Evolutionary conservation across 192 early-diverging fungal species (phyloP).

Genomic region (Dimargaris verticillata): DNA sequence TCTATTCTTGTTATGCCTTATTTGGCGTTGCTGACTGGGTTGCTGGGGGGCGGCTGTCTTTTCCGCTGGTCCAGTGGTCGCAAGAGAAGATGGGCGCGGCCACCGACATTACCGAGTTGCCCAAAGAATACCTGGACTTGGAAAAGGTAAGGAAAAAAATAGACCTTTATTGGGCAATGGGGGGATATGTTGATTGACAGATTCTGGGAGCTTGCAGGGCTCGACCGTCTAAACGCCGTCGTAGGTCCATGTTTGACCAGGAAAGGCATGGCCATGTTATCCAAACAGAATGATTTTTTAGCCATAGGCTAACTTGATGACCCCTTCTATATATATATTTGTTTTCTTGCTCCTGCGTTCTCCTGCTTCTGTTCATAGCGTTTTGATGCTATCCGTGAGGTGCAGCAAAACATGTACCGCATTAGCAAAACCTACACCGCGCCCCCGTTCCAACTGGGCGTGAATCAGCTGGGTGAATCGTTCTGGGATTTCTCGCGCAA

Average conservation of each 20-base stretch:
- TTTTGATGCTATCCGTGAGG: slow-evolving; percentile 53
- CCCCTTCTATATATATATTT: background rate
- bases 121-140: slow-evolving; percentile 80
- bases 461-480: slow-evolving; percentile 40
- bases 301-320: background rate
- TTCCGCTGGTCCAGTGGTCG: slow-evolving; percentile 45
- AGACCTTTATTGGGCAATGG: no score
- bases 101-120: slow-evolving; percentile 80
- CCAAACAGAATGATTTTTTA: no score
- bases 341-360: background rate
- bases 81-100: slow-evolving; percentile 69
- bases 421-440: slow-evolving; percentile 57
- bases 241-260: no score
- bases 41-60: no score
- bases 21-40: no score
- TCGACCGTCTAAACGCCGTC: no score
- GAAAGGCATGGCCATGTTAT: no score
- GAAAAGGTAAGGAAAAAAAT: slow-evolving; percentile 34
- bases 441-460: slow-evolving; percentile 51
- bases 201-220: no score
- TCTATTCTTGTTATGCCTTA: no score
- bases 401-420: slow-evolving; percentile 53
- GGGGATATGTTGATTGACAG: no score
- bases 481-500: slow-evolving; percentile 52
- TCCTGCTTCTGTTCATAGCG: slow-evolving; percentile 26